Conservation (phyloP, 2,329 filamentous ascomycete species). For the Cercospora sp. region DNA sequence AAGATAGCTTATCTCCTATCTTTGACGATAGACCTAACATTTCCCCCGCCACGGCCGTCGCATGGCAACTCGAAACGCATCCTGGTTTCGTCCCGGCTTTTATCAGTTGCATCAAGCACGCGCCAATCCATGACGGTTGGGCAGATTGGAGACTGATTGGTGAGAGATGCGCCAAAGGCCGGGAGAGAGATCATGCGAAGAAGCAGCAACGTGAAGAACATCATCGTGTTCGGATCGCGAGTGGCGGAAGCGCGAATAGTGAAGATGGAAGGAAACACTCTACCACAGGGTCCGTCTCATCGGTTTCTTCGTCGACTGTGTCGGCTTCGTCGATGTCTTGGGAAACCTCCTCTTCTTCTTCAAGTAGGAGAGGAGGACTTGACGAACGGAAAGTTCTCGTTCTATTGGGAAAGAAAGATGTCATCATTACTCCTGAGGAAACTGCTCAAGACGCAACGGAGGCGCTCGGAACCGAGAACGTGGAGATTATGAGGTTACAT, state of each 20-base stretch:
- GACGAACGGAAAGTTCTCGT: slow-evolving; percentile 60
- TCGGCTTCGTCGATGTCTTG: not conserved
- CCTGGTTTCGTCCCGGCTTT: slow-evolving; percentile 69
- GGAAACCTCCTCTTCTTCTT: not conserved
- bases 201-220: not conserved
- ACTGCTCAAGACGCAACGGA: slow-evolving; percentile 60
- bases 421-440: slow-evolving; percentile 67
- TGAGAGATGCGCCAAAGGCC: slow-evolving; percentile 47
- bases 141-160: slow-evolving; percentile 63
- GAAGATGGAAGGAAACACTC: slow-evolving; percentile 9
- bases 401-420: slow-evolving; percentile 66
- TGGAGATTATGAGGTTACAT: slow-evolving; percentile 58
- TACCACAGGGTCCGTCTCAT: not conserved
- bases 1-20: slow-evolving; percentile 42
- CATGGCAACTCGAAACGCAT: slow-evolving; percentile 69
- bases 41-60: slow-evolving; percentile 63
- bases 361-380: slow-evolving; percentile 37
- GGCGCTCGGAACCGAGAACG: slow-evolving; percentile 59
- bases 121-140: slow-evolving; percentile 67
- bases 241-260: not conserved
- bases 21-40: slow-evolving; percentile 55
- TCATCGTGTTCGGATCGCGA: slow-evolving; percentile 35
- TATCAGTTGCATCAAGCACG: slow-evolving; percentile 68
- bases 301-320: not conserved
- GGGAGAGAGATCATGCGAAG: not conserved